A percentile compares a stretch with the other conserved stretches of the same genome.
These are phyloP conservation scores for Sporisorium reilianum DNA, from an alignment of 1,284 basidiomycete species.

Conservation along the genomic window DNA sequence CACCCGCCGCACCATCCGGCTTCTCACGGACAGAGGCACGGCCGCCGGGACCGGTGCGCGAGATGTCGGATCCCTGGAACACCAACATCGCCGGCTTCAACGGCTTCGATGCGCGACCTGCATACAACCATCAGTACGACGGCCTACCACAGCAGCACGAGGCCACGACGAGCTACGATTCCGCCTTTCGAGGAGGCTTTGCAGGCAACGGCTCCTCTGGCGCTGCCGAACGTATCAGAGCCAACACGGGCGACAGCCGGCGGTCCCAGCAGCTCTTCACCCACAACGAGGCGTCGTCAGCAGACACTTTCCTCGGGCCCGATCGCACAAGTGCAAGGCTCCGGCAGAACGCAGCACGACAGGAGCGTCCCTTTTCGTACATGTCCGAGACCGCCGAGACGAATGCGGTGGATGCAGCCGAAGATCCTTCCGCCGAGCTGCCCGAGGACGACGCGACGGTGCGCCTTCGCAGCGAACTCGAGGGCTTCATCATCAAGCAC, in stretches of 20 bases:
- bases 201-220: conserved; percentile 20
- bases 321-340: conserved; percentile 3
- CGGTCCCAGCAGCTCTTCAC: conserved; percentile 15
- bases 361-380: conserved; percentile 49
- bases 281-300: conserved; percentile 14
- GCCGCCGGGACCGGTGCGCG: conserved; percentile 33
- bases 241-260: neutral
- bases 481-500: conserved; percentile 55
- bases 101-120: conserved; percentile 3
- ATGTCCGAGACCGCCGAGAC: conserved; percentile 44
- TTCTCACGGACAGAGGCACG: conserved; percentile 13
- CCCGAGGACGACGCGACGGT: conserved; percentile 43
- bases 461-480: conserved; percentile 43
- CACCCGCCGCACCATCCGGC: conserved; percentile 21
- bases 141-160: conserved; percentile 28
- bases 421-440: conserved; percentile 40
- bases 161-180: conserved; percentile 22
- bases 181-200: conserved; percentile 36
- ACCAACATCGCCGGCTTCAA: conserved; percentile 16
- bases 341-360: conserved; percentile 15
- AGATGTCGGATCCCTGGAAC: conserved; percentile 54
- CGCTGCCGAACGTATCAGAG: conserved; percentile 8
- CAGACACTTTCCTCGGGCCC: conserved; percentile 7
- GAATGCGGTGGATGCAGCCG: conserved; percentile 31
- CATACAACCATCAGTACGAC: conserved; percentile 21